These are phyloP conservation scores for Besnoitia besnoiti DNA, from an alignment of 169 alveolate species.

Conservation along the genomic window DNA sequence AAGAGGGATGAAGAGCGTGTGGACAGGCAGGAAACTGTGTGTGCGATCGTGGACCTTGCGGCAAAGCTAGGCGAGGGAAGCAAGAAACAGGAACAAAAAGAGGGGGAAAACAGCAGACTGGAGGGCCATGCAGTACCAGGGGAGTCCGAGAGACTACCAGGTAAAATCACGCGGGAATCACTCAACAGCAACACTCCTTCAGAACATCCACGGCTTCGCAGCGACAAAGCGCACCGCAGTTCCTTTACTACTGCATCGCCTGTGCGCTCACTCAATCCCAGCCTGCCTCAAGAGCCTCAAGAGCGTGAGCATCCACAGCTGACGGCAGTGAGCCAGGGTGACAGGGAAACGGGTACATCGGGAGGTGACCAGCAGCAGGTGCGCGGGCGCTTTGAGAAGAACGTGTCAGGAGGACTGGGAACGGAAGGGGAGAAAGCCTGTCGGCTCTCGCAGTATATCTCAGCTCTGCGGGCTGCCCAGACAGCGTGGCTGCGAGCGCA, in stretches of 20 bases:
- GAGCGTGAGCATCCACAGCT: too few relatives aligned
- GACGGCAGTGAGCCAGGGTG: not conserved
- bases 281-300: too few relatives aligned
- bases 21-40: not conserved
- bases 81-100: not conserved
- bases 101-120: not conserved
- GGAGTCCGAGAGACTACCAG: too few relatives aligned
- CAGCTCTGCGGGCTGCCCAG: slow-evolving; percentile 23
- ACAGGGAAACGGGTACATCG: not conserved
- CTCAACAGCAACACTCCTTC: too few relatives aligned
- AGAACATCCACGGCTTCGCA: too few relatives aligned
- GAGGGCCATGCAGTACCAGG: not conserved
- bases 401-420: too few relatives aligned
- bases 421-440: not conserved
- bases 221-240: not conserved
- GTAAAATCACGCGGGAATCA: too few relatives aligned
- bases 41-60: not conserved
- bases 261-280: too few relatives aligned
- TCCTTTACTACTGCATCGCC: not conserved
- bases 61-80: not conserved
- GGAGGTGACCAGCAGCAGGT: not conserved
- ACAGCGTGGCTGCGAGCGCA: slow-evolving; percentile 31
- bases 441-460: not conserved
- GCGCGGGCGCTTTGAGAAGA: too few relatives aligned
- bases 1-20: slow-evolving; percentile 23